Base-by-base conservation (phyloP, 2,329 filamentous ascomycete species). In the Coleophoma eucalyptorum region DNA sequence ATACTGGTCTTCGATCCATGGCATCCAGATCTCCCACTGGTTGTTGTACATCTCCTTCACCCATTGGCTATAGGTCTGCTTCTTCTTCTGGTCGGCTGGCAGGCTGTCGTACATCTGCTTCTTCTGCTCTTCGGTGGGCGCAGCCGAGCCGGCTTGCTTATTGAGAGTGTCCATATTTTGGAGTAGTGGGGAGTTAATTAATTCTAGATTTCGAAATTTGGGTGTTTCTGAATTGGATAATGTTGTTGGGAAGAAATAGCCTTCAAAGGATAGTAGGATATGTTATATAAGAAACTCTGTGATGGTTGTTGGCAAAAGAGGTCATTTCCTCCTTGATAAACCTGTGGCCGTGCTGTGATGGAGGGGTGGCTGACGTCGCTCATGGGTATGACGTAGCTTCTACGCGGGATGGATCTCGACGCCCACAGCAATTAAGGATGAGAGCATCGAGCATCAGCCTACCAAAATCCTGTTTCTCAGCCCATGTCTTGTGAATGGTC, bases 21-120 rank as follows among this genome's bases (percentile, higher is more conserved):
- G 87, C 65, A 89, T 78, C 87, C 87, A 90, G 61, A 71, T 77
- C 64, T 90, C 85, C 69, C 90, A 89, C 67, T 89, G 83, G 49
- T 79, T 70, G 70, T 87, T 84, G 74, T 89, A 90, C 46, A 78
- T 81, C 50, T 83, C 68, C 65, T 77, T 81, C 53, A 77, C 67
- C 77, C 78, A 84, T 60, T 86, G 80, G 66, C 75, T 73, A 52
- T 59, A 59, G 13, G 55, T 56, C 54, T 62, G 52, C 26, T 59
- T 58, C 50, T 56, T 49, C 43, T 49, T 55, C 44, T 59, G 51
- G 3, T 55, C 53, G 1, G 50, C 52, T 2, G 55, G 47, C n/a
- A 59, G 57, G 16, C 46, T 50, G 32, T 58, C 45, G 20, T 58
- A 56, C 12, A 51, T 33, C 43, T 53, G 43, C 21, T 55, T 46